These are phyloP conservation scores for Solanum hybrid DNA, from an alignment of 305 asterid genomes.

Conservation along the genomic window DNA sequence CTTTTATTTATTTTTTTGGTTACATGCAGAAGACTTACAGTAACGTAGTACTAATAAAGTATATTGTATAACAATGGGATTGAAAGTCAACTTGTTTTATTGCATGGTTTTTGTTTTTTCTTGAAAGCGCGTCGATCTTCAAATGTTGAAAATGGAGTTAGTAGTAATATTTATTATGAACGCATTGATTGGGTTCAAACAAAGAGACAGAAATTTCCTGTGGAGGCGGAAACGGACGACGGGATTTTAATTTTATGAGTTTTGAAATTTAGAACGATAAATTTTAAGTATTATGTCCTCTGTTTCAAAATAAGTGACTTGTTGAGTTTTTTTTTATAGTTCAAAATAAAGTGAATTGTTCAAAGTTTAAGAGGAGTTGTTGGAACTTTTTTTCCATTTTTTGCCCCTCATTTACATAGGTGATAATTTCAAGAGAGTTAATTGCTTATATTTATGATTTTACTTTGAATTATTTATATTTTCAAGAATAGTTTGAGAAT, in stretches of 20 bases:
- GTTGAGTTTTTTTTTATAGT: neutral
- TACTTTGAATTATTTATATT: too few relatives aligned
- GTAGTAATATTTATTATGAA: neutral
- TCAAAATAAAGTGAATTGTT: neutral
- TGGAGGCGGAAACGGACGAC: rapidly evolving
- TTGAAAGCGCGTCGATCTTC: slow-evolving; percentile 3
- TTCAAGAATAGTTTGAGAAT: neutral
- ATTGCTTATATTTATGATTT: too few relatives aligned
- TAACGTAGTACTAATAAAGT: neutral
- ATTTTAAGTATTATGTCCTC: too few relatives aligned
- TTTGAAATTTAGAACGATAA: neutral
- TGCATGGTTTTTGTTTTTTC: neutral
- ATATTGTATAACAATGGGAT: neutral
- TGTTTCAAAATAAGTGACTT: neutral
- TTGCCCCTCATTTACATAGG: neutral
- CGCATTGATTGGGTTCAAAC: neutral
- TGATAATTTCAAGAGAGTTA: neutral
- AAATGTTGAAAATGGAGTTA: neutral
- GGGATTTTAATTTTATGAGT: neutral
- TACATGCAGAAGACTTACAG: neutral
- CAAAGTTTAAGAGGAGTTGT: neutral
- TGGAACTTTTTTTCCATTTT: too few relatives aligned
- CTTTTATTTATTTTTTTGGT: neutral
- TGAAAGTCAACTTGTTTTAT: neutral
- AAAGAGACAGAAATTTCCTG: neutral